These are phyloP conservation scores for Stagonosporopsis chrysanthemi DNA, from an alignment of 2,329 filamentous ascomycete genomes.

Conservation along the genomic window DNA sequence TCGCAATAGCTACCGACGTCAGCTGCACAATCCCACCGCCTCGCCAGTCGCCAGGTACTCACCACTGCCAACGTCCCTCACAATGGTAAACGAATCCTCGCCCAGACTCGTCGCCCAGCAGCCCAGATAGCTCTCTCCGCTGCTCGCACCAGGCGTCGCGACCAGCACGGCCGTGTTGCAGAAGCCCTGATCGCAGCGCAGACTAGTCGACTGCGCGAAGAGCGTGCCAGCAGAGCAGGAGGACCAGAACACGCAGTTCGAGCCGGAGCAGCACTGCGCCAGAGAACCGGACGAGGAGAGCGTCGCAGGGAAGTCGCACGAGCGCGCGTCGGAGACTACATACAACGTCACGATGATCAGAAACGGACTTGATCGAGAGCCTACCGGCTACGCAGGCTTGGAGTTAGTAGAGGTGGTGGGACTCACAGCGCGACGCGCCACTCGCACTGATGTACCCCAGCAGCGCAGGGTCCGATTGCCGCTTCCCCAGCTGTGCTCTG, in stretches of 20 bases:
- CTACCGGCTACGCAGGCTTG: background rate
- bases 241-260: constrained; percentile 32
- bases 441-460: constrained; percentile 30
- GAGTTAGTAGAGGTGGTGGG: background rate
- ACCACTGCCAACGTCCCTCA: constrained; percentile 19
- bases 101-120: constrained; percentile 37
- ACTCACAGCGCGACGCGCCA: constrained; percentile 31
- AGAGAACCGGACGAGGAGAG: constrained; percentile 29
- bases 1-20: constrained; percentile 2
- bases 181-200: constrained; percentile 33
- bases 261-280: constrained; percentile 32
- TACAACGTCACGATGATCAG: background rate
- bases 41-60: background rate
- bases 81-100: constrained; percentile 18
- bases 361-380: background rate
- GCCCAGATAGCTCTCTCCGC: constrained; percentile 27
- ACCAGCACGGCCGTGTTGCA: constrained; percentile 38
- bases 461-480: constrained; percentile 30
- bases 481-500: constrained; percentile 26
- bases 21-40: background rate
- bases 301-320: constrained; percentile 36
- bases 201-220: constrained; percentile 26
- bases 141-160: constrained; percentile 26
- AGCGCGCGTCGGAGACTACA: constrained; percentile 29
- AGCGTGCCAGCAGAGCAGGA: constrained; percentile 29